Base-by-base conservation (phyloP, 2,329 filamentous ascomycete species). In the Ophiostoma fasciatum region DNA sequence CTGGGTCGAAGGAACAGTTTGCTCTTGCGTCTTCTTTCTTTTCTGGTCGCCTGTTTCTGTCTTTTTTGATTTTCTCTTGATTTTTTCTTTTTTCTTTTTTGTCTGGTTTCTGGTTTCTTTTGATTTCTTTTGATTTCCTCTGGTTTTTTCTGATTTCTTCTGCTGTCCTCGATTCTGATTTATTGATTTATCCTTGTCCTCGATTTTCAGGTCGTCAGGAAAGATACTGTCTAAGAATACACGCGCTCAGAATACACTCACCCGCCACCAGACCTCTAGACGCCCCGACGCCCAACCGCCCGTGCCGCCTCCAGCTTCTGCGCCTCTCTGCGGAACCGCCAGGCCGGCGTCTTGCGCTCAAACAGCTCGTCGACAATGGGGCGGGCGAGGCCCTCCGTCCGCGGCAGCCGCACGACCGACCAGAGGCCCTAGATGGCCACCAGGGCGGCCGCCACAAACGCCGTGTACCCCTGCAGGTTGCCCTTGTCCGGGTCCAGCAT, bases 351-450 rank as follows among this genome's bases (percentile, higher is more conserved):
- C 14, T 37, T 25, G 15, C 37, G 36, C 17, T 41, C 26, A 29
- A 42, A 42, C 4, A 49, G 33, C 7, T 40, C 33, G 33, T 50
- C 48, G 12, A 48, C 30, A 3, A 45, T 42, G 17, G 42, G 39
- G 10, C 23, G 45, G 17, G 46, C 42, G n/a, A 47, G 42, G 20
- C 36, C 39, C 11, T 42, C 37, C 7, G 41, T 47, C 23, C 37
- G 38, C 2, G 45, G 45, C 18, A 47, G 31, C 10, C 45, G 40
- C 7, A 46, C 18, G 3, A 38, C 14, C 2, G 45, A 27, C 45
- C 42, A 47, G 2, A 39, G 9, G 4, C 42, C 28, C 42, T 40
- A 45, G 15, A 45, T 7, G 7, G 31, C 19, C 2, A 41, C 38
- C 1, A 40, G 27, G 4, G 21, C 38, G 9, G 36, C 23, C 0